Evolutionary conservation across 345 rosid genomes (phyloP), one percentile per base, ranked within the genome.

Genomic region (Populus nigra): DNA sequence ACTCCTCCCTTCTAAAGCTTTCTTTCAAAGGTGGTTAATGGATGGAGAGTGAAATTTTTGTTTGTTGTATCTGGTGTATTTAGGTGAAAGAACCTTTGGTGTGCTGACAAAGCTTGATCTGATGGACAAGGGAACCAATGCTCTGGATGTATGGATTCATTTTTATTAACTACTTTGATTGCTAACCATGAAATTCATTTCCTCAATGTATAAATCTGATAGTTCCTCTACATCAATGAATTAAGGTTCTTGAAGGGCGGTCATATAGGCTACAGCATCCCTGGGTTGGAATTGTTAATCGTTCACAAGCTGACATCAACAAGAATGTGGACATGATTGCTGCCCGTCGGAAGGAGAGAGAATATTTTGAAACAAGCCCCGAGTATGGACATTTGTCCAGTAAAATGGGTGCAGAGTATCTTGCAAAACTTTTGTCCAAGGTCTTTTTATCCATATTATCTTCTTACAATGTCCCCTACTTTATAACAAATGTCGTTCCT

Each of bases 101-200:
- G 99, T 96, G 80, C 77, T 93, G 81, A 96, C 99, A 47, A 96
- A 96, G 86, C 98, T 96, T 83, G 98, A 96, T 89, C 85, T 96
- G 85, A 96, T 96, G 99, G 99, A 96, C 88, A 93, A 93, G 86
- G 99, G 99, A 87, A 96, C 99, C 78, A 91, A 91, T 81, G 95
- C 97, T 76, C 76, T 85, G 79, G 98, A 96, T 80, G 99, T 93
- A 89, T 77, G 88, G 45, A 73, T 76, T 65, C 73, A 45, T 43
- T 38, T 16, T 71, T 63, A 23, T 62, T 82, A 67, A 38, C 39
- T 83, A 33, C n/a, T 17, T 76, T 47, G 31, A 61, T 71, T 77
- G n/a, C 76, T 45, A 33, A 7, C 22, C 17, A 50, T 62, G 68
- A 55, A 68, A 31, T 39, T 79, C 73, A 25, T 76, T 69, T 81